Evolutionary conservation across 2,329 filamentous ascomycete species (phyloP).

Genomic region (Pezicula radicicola): DNA sequence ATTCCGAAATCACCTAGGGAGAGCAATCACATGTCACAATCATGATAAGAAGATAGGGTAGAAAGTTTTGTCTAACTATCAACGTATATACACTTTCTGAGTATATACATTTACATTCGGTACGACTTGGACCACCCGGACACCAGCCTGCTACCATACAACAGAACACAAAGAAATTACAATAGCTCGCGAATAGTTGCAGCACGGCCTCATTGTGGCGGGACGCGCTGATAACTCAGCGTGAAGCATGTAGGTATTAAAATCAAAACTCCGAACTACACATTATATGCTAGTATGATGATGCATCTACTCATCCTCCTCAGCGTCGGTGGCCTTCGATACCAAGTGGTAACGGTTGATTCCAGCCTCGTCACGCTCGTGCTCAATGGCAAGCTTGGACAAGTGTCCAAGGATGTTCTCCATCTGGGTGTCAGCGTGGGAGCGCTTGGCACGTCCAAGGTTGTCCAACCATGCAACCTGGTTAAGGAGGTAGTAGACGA

Average conservation of each 20-base stretch:
- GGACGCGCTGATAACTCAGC: not conserved
- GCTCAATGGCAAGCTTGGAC: slow-evolving; percentile 60
- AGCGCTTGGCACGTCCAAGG: slow-evolving; percentile 60
- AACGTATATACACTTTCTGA: slow-evolving; percentile 4
- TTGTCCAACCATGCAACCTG: slow-evolving; percentile 55
- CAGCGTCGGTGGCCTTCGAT: slow-evolving; percentile 24
- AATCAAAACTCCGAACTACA: not conserved
- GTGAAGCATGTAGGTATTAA: not conserved
- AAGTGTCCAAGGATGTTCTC: slow-evolving; percentile 65
- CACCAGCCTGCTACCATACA: not conserved
- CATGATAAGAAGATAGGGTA: not conserved
- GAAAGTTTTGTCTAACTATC: not conserved
- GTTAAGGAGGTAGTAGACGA: slow-evolving; percentile 62
- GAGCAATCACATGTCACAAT: not conserved
- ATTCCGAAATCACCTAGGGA: too few species aligned
- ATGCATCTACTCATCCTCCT: slow-evolving; percentile 28
- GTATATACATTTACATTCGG: not conserved
- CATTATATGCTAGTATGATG: not conserved
- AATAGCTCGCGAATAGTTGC: not conserved
- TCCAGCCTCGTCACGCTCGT: slow-evolving; percentile 48
- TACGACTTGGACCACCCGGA: not conserved
- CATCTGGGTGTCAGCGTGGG: slow-evolving; percentile 58
- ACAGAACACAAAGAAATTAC: not conserved
- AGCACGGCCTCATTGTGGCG: not conserved
- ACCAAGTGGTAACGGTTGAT: slow-evolving; percentile 21